Evolutionary conservation across 352 stramenopile species (phyloP), one percentile per base, ranked within the genome.

Genomic region (Phytophthora europaea): DNA sequence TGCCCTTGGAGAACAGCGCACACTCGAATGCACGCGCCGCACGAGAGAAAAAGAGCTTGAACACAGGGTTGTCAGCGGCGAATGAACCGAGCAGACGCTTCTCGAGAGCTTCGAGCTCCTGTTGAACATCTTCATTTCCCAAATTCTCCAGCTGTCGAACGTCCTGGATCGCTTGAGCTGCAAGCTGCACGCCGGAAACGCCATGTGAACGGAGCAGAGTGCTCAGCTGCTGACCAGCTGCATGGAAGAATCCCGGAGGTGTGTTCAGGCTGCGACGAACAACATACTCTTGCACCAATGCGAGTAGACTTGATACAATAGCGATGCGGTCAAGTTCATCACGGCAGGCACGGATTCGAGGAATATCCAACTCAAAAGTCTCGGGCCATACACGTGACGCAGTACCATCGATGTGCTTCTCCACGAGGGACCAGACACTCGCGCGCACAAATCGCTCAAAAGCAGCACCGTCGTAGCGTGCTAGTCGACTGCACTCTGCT

Each of bases 231-330:
- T 81, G 51, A 4, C 64, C 65, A 3, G 90, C 36, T 3, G 40
- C 61, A 2, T 70, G 43, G 26, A 86, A 75, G 31, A 90, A 87
- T 5, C 76, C 73, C 8, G 55, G 50, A 10, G 79, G 67, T 43
- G 56, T 47, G 1, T 22, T n/a, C 8, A 92, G 22, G 12, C 61
- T 69, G 13, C 64, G 75, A 36, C 78, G 82, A n/a, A 69, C 61
- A 31, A 83, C 59, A n/a, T 83, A 80, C 3, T 93, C 88, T 31
- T 92, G 88, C 16, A 93, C 40, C n/a, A 92, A 54, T 7, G 82
- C 76, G 8, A 94, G 45, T 7, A 93, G 68, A 65, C 78, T 90
- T 8, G 80, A 82, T 31, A 93, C 75, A 22, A 94, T 50, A 23
- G 80, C 69, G 38, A 92, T 78, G 4, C 83, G 78, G 60, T 94